These are phyloP conservation scores for Dictyostelium citrinum DNA, from an alignment of 78 protist genomes.

Conservation along the genomic window DNA sequence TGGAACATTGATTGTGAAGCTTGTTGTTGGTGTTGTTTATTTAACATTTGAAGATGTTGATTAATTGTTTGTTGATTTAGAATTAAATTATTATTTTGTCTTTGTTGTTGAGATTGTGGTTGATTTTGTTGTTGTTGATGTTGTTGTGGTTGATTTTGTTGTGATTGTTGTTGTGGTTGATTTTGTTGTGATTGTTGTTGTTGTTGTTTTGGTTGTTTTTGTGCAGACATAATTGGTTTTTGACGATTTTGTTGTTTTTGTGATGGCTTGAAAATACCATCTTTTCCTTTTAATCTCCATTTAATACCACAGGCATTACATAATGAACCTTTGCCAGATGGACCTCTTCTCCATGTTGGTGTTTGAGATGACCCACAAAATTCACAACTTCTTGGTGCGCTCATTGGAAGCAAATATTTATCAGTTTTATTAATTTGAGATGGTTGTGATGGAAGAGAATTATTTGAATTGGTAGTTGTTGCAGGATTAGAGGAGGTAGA, in stretches of 20 bases:
- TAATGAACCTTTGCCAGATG: slow-evolving; percentile 82
- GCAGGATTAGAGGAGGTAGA: not conserved
- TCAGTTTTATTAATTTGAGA: not conserved
- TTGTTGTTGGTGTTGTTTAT: slow-evolving; percentile 22
- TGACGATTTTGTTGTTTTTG: slow-evolving; percentile 34
- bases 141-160: not conserved
- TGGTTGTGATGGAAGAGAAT: not conserved
- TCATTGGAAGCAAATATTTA: not conserved
- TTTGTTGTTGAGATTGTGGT: slow-evolving; percentile 3
- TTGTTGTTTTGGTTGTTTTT: not conserved
- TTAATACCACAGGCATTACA: slow-evolving; percentile 85
- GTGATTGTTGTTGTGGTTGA: slow-evolving; percentile 1
- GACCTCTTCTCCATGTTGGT: slow-evolving; percentile 85
- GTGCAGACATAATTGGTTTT: not conserved
- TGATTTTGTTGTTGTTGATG: not conserved
- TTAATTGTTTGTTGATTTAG: slow-evolving; percentile 6
- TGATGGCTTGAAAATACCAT: slow-evolving; percentile 34
- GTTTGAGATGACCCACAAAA: slow-evolving; percentile 69
- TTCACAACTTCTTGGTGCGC: slow-evolving; percentile 67
- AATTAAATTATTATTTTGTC: not conserved
- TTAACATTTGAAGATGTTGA: not conserved
- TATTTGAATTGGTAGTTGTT: not conserved
- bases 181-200: not conserved
- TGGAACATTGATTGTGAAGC: not conserved
- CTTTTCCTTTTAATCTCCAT: slow-evolving; percentile 81